Percentiles rank a stretch among this genome's conserved stretches.
Evolutionary conservation across 106 monocot genomes (phyloP).

Genomic region (Phalaenopsis equestris): DNA sequence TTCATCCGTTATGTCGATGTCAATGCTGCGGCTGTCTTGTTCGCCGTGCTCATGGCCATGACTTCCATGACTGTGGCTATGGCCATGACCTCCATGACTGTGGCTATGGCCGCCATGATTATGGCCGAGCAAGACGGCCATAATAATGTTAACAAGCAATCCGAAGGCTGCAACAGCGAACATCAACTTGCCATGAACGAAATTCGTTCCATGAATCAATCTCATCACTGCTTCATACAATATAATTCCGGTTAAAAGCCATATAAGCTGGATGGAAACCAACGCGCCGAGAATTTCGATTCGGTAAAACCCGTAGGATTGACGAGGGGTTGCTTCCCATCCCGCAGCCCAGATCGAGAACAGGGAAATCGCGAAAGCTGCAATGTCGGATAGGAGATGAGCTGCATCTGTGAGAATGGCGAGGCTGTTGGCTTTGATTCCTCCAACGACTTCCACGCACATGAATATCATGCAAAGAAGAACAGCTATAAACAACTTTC

Average conservation of each 20-base stretch:
- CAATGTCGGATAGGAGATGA: constrained; percentile 66
- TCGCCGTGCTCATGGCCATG: constrained; percentile 14
- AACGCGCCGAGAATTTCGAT: constrained; percentile 69
- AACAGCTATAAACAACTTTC: constrained; percentile 51
- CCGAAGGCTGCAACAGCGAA: constrained; percentile 61
- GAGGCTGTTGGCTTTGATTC: constrained; percentile 71
- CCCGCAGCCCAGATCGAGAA: constrained; percentile 69
- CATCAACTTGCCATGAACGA: constrained; percentile 56
- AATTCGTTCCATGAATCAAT: constrained; percentile 31
- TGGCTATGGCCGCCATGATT: constrained; percentile 56
- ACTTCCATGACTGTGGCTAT: constrained; percentile 11
- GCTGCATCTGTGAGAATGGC: constrained; percentile 72
- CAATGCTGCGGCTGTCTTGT: constrained; percentile 19
- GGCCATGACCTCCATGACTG: constrained; percentile 9
- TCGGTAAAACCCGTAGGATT: constrained; percentile 62
- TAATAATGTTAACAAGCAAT: constrained; percentile 47
- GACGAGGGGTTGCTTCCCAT: constrained; percentile 65
- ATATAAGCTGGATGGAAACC: constrained; percentile 62
- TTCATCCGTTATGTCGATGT: background rate
- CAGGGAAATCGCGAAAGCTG: constrained; percentile 63
- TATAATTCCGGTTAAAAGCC: constrained; percentile 59
- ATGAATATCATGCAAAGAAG: constrained; percentile 53
- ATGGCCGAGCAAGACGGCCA: constrained; percentile 58
- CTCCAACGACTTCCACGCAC: constrained; percentile 53
- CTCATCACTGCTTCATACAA: constrained; percentile 52